Base-by-base conservation (phyloP, 176 grass and related monocot genomes). In the Ensete ventricosum region DNA sequence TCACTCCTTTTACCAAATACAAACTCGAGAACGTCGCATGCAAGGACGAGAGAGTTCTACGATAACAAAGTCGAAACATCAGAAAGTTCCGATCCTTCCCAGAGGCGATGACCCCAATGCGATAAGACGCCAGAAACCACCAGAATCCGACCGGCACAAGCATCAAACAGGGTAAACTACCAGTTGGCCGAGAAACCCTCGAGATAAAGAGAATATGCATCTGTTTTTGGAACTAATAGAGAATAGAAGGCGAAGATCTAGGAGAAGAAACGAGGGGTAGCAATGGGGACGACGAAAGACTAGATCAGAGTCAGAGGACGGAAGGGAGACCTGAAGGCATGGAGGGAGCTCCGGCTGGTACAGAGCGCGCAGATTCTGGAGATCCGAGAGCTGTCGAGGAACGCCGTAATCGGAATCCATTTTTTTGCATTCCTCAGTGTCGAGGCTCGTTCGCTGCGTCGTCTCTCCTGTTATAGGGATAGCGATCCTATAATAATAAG, bases 371-470 rank as follows among this genome's bases (percentile, higher is more conserved):
- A 81, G 77, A 84, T 84, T 82, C 81, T 99, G 95, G 74, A 99
- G 88, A 82, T 76, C 86, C 27, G 91, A 99, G 54, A 99, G 84
- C 84, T 99, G 91, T 50, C 90, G 88, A 48, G 88, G 82, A 76
- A 94, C 85, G 58, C 95, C 95, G 77, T 99, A 99, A 74, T 99
- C 95, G 4, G 95, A 99, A 72, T 99, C 91, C 95, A 89, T 94
- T 19, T 3, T 17, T 59, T 69, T 26, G 58, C 26, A 19, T 80
- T 43, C 55, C 23, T 72, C 62, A 6, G 4, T 73, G 20, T 27
- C 50, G 34, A 43, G 34, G 3, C 48, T 58, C 50, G 50, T 11
- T 69, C 50, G 48, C 63, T 75, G 67, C 64, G 77, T 65, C 21
- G 21, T 1, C 23, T 65, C 22, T 23, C 9, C 11, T 1, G 11